Conservation (phyloP, 179 eudicot species). For the Silene vulgaris region DNA sequence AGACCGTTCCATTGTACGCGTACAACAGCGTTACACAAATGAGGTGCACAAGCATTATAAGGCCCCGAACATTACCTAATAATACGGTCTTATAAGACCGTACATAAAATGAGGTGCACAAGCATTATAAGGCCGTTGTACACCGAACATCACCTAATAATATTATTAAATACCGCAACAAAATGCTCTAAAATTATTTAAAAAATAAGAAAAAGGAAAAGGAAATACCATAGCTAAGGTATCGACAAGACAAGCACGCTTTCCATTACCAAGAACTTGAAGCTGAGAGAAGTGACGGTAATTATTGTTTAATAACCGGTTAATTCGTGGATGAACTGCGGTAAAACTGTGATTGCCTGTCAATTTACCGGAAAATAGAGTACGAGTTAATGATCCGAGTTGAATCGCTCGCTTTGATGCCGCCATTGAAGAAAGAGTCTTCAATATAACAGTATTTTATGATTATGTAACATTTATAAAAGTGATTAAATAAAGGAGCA, state of each 20-base stretch:
- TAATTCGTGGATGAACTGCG: constrained; percentile 9
- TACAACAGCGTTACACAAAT: too few relatives aligned
- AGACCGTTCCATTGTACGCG: too few relatives aligned
- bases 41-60: too few relatives aligned
- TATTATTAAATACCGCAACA: too few relatives aligned
- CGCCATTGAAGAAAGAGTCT: constrained; percentile 23
- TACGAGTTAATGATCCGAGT: constrained; percentile 22
- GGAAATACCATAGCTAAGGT: constrained; percentile 47
- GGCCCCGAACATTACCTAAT: too few relatives aligned
- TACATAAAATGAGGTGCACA: too few relatives aligned
- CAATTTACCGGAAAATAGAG: constrained; percentile 18
- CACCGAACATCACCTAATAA: too few relatives aligned
- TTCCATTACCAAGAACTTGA: constrained; percentile 36
- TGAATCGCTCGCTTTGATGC: constrained; percentile 32
- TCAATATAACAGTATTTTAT: background rate
- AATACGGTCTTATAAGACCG: too few relatives aligned
- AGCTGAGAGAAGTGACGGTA: constrained; percentile 41
- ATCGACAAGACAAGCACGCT: constrained; percentile 57
- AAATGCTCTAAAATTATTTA: too few relatives aligned
- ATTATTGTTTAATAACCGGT: constrained; percentile 26
- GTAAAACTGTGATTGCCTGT: background rate
- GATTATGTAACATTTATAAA: too few relatives aligned
- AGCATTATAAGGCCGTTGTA: too few relatives aligned
- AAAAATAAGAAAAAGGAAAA: too few relatives aligned
- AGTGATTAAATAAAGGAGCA: background rate